These are phyloP conservation scores for Metschnikowia hibisci DNA, from an alignment of 805 yeast species.

Conservation along the genomic window DNA sequence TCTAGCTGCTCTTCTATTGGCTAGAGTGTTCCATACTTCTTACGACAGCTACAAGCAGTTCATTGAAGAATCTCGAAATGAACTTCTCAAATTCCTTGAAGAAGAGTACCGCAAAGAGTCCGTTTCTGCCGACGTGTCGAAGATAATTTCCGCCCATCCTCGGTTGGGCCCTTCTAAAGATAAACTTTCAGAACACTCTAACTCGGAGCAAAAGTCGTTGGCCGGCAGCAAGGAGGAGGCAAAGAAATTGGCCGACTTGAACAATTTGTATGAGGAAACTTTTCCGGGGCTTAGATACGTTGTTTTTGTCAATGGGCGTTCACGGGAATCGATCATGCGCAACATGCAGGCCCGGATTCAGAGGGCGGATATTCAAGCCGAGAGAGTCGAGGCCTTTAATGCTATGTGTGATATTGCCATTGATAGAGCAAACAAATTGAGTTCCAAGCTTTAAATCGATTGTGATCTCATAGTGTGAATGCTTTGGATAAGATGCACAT, in stretches of 20 bases:
- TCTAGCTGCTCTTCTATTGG: slow-evolving; percentile 29
- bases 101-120: slow-evolving; percentile 21
- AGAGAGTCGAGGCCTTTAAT: slow-evolving; percentile 63
- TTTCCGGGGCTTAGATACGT: slow-evolving; percentile 76
- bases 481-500: too few species aligned
- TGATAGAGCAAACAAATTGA: slow-evolving; percentile 64
- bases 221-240: slow-evolving; percentile 48
- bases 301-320: slow-evolving; percentile 83
- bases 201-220: slow-evolving; percentile 66
- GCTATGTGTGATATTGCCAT: slow-evolving; percentile 92
- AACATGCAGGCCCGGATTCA: slow-evolving; percentile 42
- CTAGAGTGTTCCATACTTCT: slow-evolving; percentile 23
- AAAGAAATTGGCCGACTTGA: slow-evolving; percentile 46
- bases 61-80: slow-evolving; percentile 43
- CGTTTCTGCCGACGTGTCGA: slow-evolving; percentile 24
- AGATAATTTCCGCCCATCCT: slow-evolving; percentile 88
- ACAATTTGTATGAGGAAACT: slow-evolving; percentile 56
- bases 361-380: slow-evolving; percentile 50
- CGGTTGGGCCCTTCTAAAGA: slow-evolving; percentile 64
- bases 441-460: slow-evolving; percentile 26
- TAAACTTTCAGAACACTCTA: slow-evolving; percentile 61
- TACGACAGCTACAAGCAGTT: slow-evolving; percentile 29
- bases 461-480: not conserved
- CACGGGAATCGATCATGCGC: slow-evolving; percentile 59
- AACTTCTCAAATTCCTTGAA: slow-evolving; percentile 33